These are phyloP conservation scores for Geotrichum restrictum DNA, from an alignment of 1,139 yeast genomes.

Conservation along the genomic window DNA sequence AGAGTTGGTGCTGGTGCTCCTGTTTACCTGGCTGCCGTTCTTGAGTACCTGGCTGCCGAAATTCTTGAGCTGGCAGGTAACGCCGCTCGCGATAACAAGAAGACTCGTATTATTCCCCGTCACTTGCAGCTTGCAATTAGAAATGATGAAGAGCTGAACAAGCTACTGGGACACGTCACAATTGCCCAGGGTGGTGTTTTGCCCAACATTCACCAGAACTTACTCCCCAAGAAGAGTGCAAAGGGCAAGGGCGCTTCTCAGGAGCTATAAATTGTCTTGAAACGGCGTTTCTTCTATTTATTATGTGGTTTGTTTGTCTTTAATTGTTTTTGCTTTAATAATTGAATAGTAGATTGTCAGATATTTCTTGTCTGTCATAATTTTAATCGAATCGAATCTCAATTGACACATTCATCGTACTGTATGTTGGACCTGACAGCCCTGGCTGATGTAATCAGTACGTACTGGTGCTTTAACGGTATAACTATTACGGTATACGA, in stretches of 20 bases:
- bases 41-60: slow-evolving; percentile 96
- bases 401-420: too few species aligned
- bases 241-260: slow-evolving; percentile 22
- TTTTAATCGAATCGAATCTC: too few species aligned
- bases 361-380: background rate
- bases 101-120: slow-evolving; percentile 97
- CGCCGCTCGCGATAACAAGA: slow-evolving; percentile 97
- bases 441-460: too few species aligned
- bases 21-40: slow-evolving; percentile 91
- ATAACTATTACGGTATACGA: too few species aligned
- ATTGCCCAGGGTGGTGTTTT: slow-evolving; percentile 98
- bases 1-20: slow-evolving; percentile 99
- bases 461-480: too few species aligned
- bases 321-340: background rate
- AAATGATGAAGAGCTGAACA: slow-evolving; percentile 96
- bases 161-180: slow-evolving; percentile 86
- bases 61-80: slow-evolving; percentile 97
- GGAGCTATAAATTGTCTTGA: slow-evolving; percentile 16
- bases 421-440: too few species aligned
- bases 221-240: slow-evolving; percentile 41
- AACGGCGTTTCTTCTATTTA: background rate
- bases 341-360: background rate
- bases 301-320: background rate
- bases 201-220: slow-evolving; percentile 90
- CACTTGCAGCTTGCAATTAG: slow-evolving; percentile 97